Base-by-base conservation (phyloP, 108 stramenopile species). In the Nannochloropsis oceanica region DNA sequence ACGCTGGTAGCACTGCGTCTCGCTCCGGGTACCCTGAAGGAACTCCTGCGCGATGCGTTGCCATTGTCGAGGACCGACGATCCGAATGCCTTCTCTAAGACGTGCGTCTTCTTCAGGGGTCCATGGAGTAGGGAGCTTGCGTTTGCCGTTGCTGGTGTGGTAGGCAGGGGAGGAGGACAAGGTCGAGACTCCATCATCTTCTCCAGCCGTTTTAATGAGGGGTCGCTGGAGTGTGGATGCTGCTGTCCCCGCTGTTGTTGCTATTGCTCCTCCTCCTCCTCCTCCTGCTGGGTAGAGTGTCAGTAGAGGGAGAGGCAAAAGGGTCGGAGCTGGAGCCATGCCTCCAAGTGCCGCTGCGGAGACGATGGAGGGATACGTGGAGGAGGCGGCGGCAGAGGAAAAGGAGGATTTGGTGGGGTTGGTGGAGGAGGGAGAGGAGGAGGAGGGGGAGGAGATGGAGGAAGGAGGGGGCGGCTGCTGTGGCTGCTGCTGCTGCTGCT, bases 1-100 rank as follows among this genome's bases (percentile, higher is more conserved):
- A 25, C 98, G 94, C 87, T 98, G 98, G n/a, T 97, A 90, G 85
- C 98, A 98, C 85, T 98, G 98, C 0, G 96, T 95, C 81, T 97
- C 94, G n/a, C 90, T 86, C 24, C 96, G 87, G 18, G 94, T 88
- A 59, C 94, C 87, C 59, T 81, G 85, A 80, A 73, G 86, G 27
- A 93, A 92, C 26, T 92, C 59, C 43, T 82, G 22, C 26, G 85
- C 27, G 27, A 81, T 81, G 12, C 10, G 12, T 9, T 42, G 80
- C 85, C 85, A 85, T 8, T 26, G 43, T 18, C 81, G 44, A 22
- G 44, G 80, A 25, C 59, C 84, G 26, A 81, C 43, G 43, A 10
- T 44, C 25, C 85, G 42, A 26, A 88, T 84, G 43, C 83, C 80
- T 13, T 84, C 34, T 12, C 88, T 84, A 24, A 88, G 84, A 25